These are phyloP conservation scores for Phytopythium kandeliae DNA, from an alignment of 352 stramenopile genomes.

Conservation along the genomic window DNA sequence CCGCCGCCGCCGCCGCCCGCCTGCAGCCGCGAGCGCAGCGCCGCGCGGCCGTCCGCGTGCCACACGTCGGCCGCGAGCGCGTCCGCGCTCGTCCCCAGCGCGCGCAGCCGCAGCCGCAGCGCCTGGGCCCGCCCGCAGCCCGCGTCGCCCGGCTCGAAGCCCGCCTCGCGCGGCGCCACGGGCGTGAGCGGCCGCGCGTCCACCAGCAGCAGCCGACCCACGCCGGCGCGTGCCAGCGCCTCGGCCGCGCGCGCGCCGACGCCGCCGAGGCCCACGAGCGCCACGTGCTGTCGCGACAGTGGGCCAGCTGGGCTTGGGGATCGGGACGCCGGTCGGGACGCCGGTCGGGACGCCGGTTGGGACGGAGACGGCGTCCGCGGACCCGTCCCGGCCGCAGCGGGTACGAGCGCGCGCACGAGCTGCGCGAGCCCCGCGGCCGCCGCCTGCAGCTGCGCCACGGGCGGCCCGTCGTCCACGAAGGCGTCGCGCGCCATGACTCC, in stretches of 20 bases:
- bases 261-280: slow-evolving; percentile 25
- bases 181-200: slow-evolving; percentile 14
- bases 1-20: slow-evolving; percentile 15
- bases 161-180: slow-evolving; percentile 22
- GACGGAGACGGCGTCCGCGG: too few relatives aligned
- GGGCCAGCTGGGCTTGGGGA: too few relatives aligned
- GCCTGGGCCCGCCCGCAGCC: slow-evolving; percentile 31
- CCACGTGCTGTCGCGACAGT: slow-evolving; percentile 17
- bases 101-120: slow-evolving; percentile 19
- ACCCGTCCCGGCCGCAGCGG: too few relatives aligned
- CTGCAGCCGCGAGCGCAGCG: slow-evolving; percentile 34
- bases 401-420: slow-evolving; percentile 25
- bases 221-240: slow-evolving; percentile 22
- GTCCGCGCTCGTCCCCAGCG: slow-evolving; percentile 6
- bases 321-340: too few relatives aligned
- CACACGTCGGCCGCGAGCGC: slow-evolving; percentile 21
- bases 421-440: slow-evolving; percentile 27
- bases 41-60: slow-evolving; percentile 20
- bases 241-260: slow-evolving; percentile 22
- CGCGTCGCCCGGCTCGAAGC: slow-evolving; percentile 19
- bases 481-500: slow-evolving; percentile 32
- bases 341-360: too few relatives aligned
- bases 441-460: slow-evolving; percentile 32
- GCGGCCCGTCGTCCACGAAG: slow-evolving; percentile 36
- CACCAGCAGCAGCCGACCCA: slow-evolving; percentile 30